phyloP scores from a whole-genome alignment of 306 rosid genomes.

The Myrica gale region DNA sequence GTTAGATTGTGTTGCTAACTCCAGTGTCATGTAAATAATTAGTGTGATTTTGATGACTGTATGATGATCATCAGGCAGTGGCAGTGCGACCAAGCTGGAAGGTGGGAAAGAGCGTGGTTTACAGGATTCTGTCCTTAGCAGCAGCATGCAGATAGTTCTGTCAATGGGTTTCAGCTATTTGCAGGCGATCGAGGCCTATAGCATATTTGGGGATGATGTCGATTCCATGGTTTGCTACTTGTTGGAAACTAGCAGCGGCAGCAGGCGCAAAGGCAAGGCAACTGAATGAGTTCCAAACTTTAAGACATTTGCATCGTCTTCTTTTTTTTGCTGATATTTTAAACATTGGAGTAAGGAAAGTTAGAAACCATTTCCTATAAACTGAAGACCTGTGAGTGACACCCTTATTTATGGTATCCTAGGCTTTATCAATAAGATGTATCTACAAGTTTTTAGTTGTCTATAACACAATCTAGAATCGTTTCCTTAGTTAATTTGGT shows the following conservation, averaged over 20 bases:
- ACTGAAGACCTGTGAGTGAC: background rate
- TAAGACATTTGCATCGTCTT: background rate
- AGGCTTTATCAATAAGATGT: background rate
- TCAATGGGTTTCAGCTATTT: conserved; percentile 93
- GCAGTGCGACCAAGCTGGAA: conserved; percentile 46
- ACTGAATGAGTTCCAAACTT: conserved; percentile 47
- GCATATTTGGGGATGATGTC: conserved; percentile 91
- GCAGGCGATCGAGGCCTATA: conserved; percentile 84
- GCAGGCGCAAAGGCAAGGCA: conserved; percentile 93
- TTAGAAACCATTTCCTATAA: conserved; percentile 2
- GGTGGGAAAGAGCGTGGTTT: conserved; percentile 38
- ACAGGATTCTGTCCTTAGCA: conserved; percentile 51
- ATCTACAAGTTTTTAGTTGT: background rate
- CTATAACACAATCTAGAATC: background rate
- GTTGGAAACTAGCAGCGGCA: conserved; percentile 71
- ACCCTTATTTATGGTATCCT: background rate
- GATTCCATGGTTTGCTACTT: conserved; percentile 89
- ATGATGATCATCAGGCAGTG: conserved; percentile 47
- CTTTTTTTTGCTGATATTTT: background rate
- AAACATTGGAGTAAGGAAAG: background rate
- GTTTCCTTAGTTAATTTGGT: background rate
- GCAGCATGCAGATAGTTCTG: conserved; percentile 57
- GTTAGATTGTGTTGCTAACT: conserved; percentile 14
- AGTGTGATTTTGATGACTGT: conserved; percentile 21
- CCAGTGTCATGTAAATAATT: conserved; percentile 17